Percentiles rank a stretch among this genome's conserved stretches.
Conservation (phyloP, 345 rosid genomes). For the Salix purpurea region DNA sequence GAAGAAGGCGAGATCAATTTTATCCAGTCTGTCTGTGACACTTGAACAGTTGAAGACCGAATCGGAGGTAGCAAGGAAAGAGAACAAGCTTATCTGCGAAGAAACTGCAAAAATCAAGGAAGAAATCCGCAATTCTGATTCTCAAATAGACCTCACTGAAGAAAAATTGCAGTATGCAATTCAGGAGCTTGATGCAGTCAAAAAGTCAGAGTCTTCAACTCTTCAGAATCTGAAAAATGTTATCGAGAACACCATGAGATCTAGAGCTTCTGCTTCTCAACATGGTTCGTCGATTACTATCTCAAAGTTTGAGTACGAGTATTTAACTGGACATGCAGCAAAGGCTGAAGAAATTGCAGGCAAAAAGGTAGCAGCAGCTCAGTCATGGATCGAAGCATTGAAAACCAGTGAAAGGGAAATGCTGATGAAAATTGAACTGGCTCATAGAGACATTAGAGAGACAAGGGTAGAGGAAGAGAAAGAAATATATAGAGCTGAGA, state of each 20-base stretch:
- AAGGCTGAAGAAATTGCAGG: constrained; percentile 74
- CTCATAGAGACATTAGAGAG: constrained; percentile 40
- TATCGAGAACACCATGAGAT: constrained; percentile 39
- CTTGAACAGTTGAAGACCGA: constrained; percentile 59
- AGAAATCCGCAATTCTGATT: constrained; percentile 46
- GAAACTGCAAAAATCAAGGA: constrained; percentile 46
- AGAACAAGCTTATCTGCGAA: constrained; percentile 39
- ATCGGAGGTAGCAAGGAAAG: constrained; percentile 53
- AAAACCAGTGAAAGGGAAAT: constrained; percentile 71
- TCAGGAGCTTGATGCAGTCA: constrained; percentile 59
- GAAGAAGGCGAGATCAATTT: constrained; percentile 49
- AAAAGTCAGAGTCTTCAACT: constrained; percentile 51
- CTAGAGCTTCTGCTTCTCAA: constrained; percentile 46
- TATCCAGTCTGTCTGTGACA: constrained; percentile 44
- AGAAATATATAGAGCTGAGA: constrained; percentile 34
- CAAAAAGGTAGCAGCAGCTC: constrained; percentile 84
- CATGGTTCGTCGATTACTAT: constrained; percentile 44
- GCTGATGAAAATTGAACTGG: constrained; percentile 51
- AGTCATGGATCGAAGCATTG: constrained; percentile 86
- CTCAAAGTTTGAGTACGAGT: constrained; percentile 77
- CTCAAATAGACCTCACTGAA: constrained; percentile 46
- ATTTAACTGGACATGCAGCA: constrained; percentile 57
- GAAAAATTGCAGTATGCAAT: constrained; percentile 50
- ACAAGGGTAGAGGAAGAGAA: constrained; percentile 54
- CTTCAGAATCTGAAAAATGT: constrained; percentile 50